These are phyloP conservation scores for Daldinia childiae DNA, from an alignment of 495 filamentous ascomycete species.

Conservation along the genomic window DNA sequence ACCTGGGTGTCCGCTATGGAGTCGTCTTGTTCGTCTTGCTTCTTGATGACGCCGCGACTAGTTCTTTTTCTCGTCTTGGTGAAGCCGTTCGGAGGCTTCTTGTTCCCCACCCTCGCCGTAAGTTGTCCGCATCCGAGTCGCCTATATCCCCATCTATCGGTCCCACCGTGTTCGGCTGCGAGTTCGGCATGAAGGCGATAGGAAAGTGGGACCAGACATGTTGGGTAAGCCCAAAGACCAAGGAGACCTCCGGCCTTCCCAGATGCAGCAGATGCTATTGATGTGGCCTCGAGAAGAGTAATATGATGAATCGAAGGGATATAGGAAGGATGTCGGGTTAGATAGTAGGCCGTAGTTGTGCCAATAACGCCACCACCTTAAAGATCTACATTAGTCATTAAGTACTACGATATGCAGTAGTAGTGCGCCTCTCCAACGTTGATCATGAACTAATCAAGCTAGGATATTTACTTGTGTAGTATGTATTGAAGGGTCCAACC, in stretches of 20 bases:
- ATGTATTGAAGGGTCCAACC: background rate
- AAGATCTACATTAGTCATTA: slow-evolving; percentile 27
- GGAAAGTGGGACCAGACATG: slow-evolving; percentile 83
- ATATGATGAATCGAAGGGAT: slow-evolving; percentile 78
- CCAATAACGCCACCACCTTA: slow-evolving; percentile 95
- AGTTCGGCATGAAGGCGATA: slow-evolving; percentile 85
- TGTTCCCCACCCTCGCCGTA: slow-evolving; percentile 62
- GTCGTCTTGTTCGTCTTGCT: slow-evolving; percentile 20
- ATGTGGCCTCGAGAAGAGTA: slow-evolving; percentile 87
- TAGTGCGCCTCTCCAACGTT: slow-evolving; percentile 26
- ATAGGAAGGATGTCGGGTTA: slow-evolving; percentile 88
- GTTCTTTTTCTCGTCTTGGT: slow-evolving; percentile 45
- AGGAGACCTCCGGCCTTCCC: slow-evolving; percentile 95
- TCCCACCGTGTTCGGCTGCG: slow-evolving; percentile 84
- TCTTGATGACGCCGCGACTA: slow-evolving; percentile 20
- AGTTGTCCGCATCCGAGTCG: slow-evolving; percentile 79
- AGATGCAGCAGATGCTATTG: slow-evolving; percentile 89
- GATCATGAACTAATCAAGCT: slow-evolving; percentile 18
- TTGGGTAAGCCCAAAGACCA: slow-evolving; percentile 92
- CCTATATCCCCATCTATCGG: slow-evolving; percentile 87
- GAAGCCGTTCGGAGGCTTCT: slow-evolving; percentile 44
- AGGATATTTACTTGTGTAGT: background rate
- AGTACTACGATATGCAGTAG: slow-evolving; percentile 4
- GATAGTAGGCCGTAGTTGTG: slow-evolving; percentile 90
- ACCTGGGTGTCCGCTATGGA: slow-evolving; percentile 65